Evolutionary conservation across 495 filamentous ascomycete genomes (phyloP).

Genomic region (Penicillium argentinense): DNA sequence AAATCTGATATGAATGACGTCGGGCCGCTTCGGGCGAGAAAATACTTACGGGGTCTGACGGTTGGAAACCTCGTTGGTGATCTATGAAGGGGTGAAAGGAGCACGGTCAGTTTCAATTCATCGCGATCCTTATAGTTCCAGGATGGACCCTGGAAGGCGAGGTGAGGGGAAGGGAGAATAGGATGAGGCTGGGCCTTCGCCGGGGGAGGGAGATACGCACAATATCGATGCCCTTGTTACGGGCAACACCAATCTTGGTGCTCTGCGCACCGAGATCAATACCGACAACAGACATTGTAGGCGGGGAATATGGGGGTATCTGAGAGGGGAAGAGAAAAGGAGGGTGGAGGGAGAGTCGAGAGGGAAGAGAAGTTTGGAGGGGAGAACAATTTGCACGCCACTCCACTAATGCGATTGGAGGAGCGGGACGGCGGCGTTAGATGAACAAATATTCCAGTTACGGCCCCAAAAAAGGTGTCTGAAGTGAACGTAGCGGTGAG

Average conservation of each 20-base stretch:
- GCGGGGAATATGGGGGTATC: conserved; percentile 19
- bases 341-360: conserved; percentile 19
- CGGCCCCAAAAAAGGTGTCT: not conserved
- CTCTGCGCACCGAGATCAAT: conserved; percentile 97
- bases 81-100: conserved; percentile 52
- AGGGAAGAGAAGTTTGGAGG: conserved; percentile 34
- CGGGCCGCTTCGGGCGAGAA: not conserved
- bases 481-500: too few relatives aligned
- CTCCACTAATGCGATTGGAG: conserved; percentile 33
- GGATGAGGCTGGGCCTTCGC: too few relatives aligned
- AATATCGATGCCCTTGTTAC: conserved; percentile 98
- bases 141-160: too few relatives aligned
- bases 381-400: conserved; percentile 44
- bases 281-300: conserved; percentile 75
- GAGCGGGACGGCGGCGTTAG: conserved; percentile 24
- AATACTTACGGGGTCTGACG: conserved; percentile 88
- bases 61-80: conserved; percentile 99
- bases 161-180: too few relatives aligned
- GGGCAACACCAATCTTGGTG: conserved; percentile 94
- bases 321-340: conserved; percentile 13
- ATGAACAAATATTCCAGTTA: too few relatives aligned
- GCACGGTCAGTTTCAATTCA: conserved; percentile 23
- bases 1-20: conserved; percentile 13
- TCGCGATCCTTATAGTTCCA: too few relatives aligned
- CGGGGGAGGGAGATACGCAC: too few relatives aligned